Evolutionary conservation across 768 basidiomycete species (phyloP).

Genomic region (Leccinum variicolor): DNA sequence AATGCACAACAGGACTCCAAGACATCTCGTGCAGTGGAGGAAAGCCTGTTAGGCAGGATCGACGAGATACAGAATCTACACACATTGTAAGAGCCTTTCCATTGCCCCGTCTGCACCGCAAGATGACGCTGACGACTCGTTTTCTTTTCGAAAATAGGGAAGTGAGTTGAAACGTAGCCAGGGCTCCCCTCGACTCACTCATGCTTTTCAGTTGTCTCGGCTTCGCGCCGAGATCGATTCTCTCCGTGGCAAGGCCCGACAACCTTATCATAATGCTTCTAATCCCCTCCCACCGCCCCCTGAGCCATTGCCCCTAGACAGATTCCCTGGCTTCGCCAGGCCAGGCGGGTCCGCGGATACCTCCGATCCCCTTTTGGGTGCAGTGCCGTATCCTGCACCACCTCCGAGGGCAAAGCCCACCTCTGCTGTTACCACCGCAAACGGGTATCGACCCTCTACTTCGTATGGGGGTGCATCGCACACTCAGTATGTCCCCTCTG

Average conservation of each 20-base stretch:
- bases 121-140: conserved; percentile 10
- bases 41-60: conserved; percentile 32
- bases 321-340: conserved; percentile 41
- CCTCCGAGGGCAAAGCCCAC: conserved; percentile 19
- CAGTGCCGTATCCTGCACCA: conserved; percentile 28
- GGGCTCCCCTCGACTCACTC: conserved; percentile 17
- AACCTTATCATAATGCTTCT: conserved; percentile 29
- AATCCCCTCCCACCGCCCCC: conserved; percentile 61
- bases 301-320: conserved; percentile 46
- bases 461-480: conserved; percentile 12
- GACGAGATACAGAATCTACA: conserved; percentile 30
- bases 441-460: conserved; percentile 11
- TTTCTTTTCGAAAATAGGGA: conserved; percentile 15
- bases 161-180: conserved; percentile 23
- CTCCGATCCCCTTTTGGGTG: conserved; percentile 17
- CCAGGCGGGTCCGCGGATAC: conserved; percentile 24
- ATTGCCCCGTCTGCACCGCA: conserved; percentile 2
- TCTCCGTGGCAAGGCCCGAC: conserved; percentile 31
- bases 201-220: conserved; percentile 28
- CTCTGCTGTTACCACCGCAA: conserved; percentile 2
- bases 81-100: conserved; percentile 21
- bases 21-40: conserved; percentile 35
- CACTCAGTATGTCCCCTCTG: conserved; percentile 11
- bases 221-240: conserved; percentile 37
- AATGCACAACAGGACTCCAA: conserved; percentile 32